phyloP scores from a whole-genome alignment of 768 basidiomycete species.

The Mycena galericulata region DNA sequence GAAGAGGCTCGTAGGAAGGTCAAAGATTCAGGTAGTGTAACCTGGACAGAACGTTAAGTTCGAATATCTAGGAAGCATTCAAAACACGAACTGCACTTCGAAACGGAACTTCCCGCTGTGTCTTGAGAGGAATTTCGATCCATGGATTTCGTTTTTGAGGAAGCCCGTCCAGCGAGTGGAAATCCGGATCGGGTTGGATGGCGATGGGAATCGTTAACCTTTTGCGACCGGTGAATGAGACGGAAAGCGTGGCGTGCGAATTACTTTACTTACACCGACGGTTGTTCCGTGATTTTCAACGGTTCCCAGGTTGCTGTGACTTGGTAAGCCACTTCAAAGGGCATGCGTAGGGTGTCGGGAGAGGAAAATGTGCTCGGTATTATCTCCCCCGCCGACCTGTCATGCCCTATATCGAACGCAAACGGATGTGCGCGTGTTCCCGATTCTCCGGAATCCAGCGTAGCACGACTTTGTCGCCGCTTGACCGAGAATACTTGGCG shows the following conservation, averaged over 20 bases:
- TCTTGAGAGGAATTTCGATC: slow-evolving; percentile 56
- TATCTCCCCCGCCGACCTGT: slow-evolving; percentile 52
- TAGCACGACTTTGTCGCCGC: slow-evolving; percentile 35
- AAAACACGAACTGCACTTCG: slow-evolving; percentile 54
- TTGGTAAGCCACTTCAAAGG: slow-evolving; percentile 50
- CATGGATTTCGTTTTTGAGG: slow-evolving; percentile 50
- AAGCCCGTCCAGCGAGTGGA: slow-evolving; percentile 52
- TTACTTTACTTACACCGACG: slow-evolving; percentile 46
- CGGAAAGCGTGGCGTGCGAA: background rate
- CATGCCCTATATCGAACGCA: slow-evolving; percentile 52
- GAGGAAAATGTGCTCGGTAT: slow-evolving; percentile 41
- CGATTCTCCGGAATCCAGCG: slow-evolving; percentile 20
- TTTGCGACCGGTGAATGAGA: slow-evolving; percentile 19
- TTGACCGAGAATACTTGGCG: slow-evolving; percentile 38
- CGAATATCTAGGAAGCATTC: background rate
- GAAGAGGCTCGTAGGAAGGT: slow-evolving; percentile 53
- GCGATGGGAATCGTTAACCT: slow-evolving; percentile 59
- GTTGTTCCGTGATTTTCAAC: slow-evolving; percentile 42
- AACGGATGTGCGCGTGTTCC: slow-evolving; percentile 40
- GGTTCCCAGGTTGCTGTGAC: slow-evolving; percentile 57
- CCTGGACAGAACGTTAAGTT: slow-evolving; percentile 38
- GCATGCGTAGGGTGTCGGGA: background rate
- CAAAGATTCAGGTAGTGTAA: slow-evolving; percentile 56
- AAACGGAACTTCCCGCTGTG: slow-evolving; percentile 56
- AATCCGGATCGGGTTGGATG: slow-evolving; percentile 55